A percentile compares a stretch with the other conserved stretches of the same genome.
phyloP scores from a whole-genome alignment of 352 stramenopile species.

The Phytophthora cajani region DNA sequence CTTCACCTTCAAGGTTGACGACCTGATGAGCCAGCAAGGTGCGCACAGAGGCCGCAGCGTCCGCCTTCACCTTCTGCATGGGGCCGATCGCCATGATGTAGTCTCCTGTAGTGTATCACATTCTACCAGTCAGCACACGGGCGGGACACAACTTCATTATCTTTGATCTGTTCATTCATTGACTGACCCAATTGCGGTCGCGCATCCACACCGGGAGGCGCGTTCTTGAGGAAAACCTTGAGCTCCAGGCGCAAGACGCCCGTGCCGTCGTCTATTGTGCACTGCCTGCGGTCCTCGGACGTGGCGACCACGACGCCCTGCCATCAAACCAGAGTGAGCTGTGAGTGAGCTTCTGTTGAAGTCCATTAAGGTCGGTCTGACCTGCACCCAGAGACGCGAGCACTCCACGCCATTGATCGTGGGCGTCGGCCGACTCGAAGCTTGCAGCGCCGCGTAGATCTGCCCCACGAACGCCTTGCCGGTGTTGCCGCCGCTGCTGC shows the following conservation, averaged over 20 bases:
- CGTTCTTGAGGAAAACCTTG: slow-evolving; percentile 70
- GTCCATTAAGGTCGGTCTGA: slow-evolving; percentile 11
- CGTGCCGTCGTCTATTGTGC: slow-evolving; percentile 80
- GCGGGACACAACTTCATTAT: not conserved
- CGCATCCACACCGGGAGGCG: slow-evolving; percentile 50
- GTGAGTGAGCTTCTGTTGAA: not conserved
- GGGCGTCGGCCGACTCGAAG: slow-evolving; percentile 44
- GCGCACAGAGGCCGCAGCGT: slow-evolving; percentile 14
- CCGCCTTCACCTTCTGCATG: slow-evolving; percentile 46
- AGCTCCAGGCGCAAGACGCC: slow-evolving; percentile 66
- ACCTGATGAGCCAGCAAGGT: slow-evolving; percentile 64
- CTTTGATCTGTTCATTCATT: not conserved
- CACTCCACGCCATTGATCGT: slow-evolving; percentile 69
- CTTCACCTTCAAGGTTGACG: slow-evolving; percentile 44
- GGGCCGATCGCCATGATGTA: slow-evolving; percentile 86
- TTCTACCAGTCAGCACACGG: not conserved
- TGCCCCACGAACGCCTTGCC: slow-evolving; percentile 71
- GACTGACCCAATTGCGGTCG: slow-evolving; percentile 44
- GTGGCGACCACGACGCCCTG: slow-evolving; percentile 65
- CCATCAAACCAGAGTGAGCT: not conserved
- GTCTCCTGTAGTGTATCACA: slow-evolving; percentile 41
- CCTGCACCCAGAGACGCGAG: slow-evolving; percentile 82
- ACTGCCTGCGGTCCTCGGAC: slow-evolving; percentile 42
- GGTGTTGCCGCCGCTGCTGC: slow-evolving; percentile 28
- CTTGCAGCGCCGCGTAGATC: slow-evolving; percentile 51